Evolutionary conservation across 306 rosid genomes (phyloP), one percentile per base, ranked within the genome.

Genomic region (Sechiopsis laciniata): DNA sequence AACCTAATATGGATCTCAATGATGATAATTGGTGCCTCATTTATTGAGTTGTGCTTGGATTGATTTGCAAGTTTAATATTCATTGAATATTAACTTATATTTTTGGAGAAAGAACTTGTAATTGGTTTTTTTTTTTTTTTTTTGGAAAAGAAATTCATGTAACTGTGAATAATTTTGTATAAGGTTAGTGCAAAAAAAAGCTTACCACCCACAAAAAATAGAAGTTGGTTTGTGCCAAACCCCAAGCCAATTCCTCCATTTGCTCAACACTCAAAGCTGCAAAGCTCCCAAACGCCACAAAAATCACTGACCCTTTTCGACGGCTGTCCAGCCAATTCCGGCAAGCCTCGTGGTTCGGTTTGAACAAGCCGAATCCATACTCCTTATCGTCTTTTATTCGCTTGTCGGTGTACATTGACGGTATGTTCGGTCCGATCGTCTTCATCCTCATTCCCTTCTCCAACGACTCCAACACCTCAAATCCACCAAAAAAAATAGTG

Each of bases 171-270:
- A 37, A 32, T 16, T 64, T 1, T n/a, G 15, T 2, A 1, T 3
- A 37, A n/a, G 71, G 26, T 35, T 8, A 40, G 16, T 2, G 2
- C 35, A 21, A 58, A 0, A 0, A 10, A 37, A 37, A 4, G 13
- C 53, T 66, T 66, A 45, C 72, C 53, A 74, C 81, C 81, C 81
- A 81, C 48, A 77, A 40, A 73, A 77, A 81, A n/a, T 68, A 21
- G 1, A 0, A 29, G 17, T 77, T 68, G 55, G 46, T 74, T 1
- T 10, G 64, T 40, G 26, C 71, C 13, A 77, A 29, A 6, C 67
- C 84, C 22, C 48, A 73, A 56, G 84, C 76, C 37, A 77, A 48
- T 61, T 77, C 78, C 37, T 81, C 70, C 81, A 74, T 77, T 11
- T 81, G 76, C 19, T 59, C 55, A 6, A 50, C 63, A 17, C 55